Evolutionary conservation across 2,329 filamentous ascomycete species (phyloP), one percentile per base, ranked within the genome.

Genomic region (Daldinia eschscholtzii): DNA sequence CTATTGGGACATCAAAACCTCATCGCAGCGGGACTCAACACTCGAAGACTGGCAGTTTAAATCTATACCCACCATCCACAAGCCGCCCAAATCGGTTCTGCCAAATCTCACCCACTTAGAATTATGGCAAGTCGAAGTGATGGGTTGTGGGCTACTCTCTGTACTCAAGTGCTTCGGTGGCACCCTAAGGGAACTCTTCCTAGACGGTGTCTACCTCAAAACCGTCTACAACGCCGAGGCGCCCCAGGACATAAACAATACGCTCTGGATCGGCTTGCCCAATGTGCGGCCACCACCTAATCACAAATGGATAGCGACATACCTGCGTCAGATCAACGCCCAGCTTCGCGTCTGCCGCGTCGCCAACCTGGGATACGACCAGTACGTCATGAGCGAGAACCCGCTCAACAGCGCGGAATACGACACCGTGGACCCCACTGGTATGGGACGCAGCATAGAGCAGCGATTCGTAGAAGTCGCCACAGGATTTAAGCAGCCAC

Each of bases 391-490:
- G 12, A 79, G 79, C 33, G 79, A 80, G 35, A 69, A 75, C 6
- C 63, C 72, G 4, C 63, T 62, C 6, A 71, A 74, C 3, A 53
- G 55, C 12, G 69, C 63, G 1, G 77, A 77, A 3, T 82, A 83
- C 61, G 83, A 85, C 72, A 72, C 83, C 41, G 68, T 73, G 28
- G 83, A 85, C 67, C 83, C 83, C 6, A 80, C 80, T 59, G 78
- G 80, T 1, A 77, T 83, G 26, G 77, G 77, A 10, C 79, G 83
- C 44, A 78, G 76, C 62, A 61, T 84, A 20, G 81, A 82, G 23
- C 81, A 84, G 73, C 82, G 83, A 56, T 85, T 85, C 65, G 82
- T 84, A 61, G 83, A 85, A 68, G 81, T 84, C 3, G 80, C 79
- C 37, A 79, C 74, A 66, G 83, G 83, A 30, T 72, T 82, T 37